Evolutionary conservation across 306 rosid species (phyloP), one percentile per base, ranked within the genome.

Genomic region (Castanopsis chinensis): DNA sequence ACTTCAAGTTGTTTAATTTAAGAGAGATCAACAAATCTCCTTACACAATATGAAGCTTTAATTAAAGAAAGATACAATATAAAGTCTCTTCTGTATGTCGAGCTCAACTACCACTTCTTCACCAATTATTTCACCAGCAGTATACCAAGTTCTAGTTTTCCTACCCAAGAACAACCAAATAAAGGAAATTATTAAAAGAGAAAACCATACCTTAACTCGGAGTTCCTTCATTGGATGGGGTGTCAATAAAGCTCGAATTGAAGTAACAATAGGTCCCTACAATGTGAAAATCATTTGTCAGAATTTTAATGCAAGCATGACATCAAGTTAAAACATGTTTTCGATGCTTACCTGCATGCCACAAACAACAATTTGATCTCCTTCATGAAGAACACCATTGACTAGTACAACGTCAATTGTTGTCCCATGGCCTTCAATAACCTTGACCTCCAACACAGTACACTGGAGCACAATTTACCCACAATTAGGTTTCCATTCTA

Each of bases 171-270:
- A 72, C 17, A 17, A 54, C 14, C 53, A 32, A 32, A 57, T 20
- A 54, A 21, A 61, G 76, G 52, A 51, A 65, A 61, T 21, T 43
- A 37, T 27, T 68, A 49, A 59, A 73, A 77, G 69, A 68, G 21
- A 25, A 11, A 76, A 52, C 18, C 15, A 25, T 76, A 95, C 99
- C 99, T 93, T 95, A 75, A 95, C 93, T 76, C 98, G 97, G 64
- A 93, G 97, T 82, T 95, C 98, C 85, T 95, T 93, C 98, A 93
- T 93, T 21, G 96, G 99, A 87, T 96, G 99, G 21, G 99, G 99
- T 19, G 98, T 93, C 87, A 96, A 88, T 54, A 96, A 78, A 58
- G 99, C 98, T 79, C 99, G 96, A 84, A 96, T 93, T 28, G 94
- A 18, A 41, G 99, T 61, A 68, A 87, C 99, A 87, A 96, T 93